Conservation (phyloP, 2,329 filamentous ascomycete genomes). For the Ophiostoma populinum region DNA sequence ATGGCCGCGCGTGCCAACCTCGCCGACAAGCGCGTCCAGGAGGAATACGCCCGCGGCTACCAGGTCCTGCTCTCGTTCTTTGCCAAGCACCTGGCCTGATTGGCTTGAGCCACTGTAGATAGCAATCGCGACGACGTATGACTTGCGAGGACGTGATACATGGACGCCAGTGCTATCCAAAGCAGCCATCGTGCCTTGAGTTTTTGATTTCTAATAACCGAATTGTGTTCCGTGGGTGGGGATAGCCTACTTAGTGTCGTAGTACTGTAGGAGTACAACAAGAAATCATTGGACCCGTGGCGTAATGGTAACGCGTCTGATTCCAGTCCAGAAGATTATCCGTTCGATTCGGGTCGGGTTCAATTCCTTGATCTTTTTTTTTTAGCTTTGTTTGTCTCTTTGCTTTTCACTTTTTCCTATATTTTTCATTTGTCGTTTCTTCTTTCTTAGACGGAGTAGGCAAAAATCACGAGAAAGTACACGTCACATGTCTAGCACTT, state of each 20-base stretch:
- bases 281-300: not conserved
- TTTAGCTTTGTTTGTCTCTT: no score
- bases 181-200: not conserved
- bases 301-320: not conserved
- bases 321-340: not conserved
- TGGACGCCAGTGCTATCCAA: not conserved
- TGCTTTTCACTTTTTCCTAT: no score
- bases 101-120: no score
- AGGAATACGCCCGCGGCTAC: slow-evolving; percentile 46
- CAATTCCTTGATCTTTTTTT: not conserved
- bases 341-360: not conserved
- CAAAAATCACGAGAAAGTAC: no score
- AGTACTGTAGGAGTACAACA: not conserved
- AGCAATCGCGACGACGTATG: no score
- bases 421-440: no score
- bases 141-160: not conserved
- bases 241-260: not conserved
- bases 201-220: not conserved
- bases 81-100: slow-evolving; percentile 32
- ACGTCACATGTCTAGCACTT: no score
- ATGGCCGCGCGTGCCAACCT: slow-evolving; percentile 51
- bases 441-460: no score
- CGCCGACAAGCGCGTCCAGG: slow-evolving; percentile 35
- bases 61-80: slow-evolving; percentile 42
- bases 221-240: not conserved